Percentiles rank a stretch among this genome's conserved stretches.
These are phyloP conservation scores for Fusarium virguliforme DNA, from an alignment of 2,329 filamentous ascomycete species.

Conservation along the genomic window DNA sequence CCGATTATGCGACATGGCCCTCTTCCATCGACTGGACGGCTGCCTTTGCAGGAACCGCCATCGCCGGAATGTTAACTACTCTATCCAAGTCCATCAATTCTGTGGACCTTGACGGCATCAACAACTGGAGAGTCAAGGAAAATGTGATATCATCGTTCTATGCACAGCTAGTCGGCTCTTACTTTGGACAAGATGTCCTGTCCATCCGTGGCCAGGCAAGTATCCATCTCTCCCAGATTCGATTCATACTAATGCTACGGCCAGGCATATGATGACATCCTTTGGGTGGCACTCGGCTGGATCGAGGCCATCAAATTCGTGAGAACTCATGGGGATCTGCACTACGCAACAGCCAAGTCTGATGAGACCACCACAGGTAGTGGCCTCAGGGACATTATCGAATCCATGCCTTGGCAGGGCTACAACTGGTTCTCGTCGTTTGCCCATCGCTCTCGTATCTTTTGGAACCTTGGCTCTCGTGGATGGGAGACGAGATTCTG, in stretches of 20 bases:
- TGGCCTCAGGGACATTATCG: constrained; percentile 54
- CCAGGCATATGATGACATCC: constrained; percentile 91
- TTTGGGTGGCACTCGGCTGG: constrained; percentile 96
- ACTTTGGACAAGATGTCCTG: constrained; percentile 88
- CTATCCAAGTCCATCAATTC: constrained; percentile 73
- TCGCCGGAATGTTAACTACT: constrained; percentile 81
- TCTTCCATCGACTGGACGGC: constrained; percentile 93
- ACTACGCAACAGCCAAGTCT: constrained; percentile 63
- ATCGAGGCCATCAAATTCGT: constrained; percentile 86
- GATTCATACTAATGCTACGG: background rate
- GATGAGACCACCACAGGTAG: constrained; percentile 35
- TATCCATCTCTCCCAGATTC: accelerated
- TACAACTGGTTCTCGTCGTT: constrained; percentile 82
- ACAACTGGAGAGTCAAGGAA: constrained; percentile 71
- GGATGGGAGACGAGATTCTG: constrained; percentile 90
- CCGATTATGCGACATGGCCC: constrained; percentile 87
- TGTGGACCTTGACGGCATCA: constrained; percentile 53
- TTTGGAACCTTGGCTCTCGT: constrained; percentile 84
- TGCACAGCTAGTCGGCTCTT: constrained; percentile 81
- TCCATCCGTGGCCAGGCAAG: constrained; percentile 74
- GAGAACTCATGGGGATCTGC: constrained; percentile 75
- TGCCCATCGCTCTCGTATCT: constrained; percentile 85
- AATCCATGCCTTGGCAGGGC: constrained; percentile 79
- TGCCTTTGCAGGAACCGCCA: constrained; percentile 85
- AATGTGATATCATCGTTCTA: constrained; percentile 90